phyloP scores from a whole-genome alignment of 2,329 filamentous ascomycete genomes.

The Penicillium sp. region DNA sequence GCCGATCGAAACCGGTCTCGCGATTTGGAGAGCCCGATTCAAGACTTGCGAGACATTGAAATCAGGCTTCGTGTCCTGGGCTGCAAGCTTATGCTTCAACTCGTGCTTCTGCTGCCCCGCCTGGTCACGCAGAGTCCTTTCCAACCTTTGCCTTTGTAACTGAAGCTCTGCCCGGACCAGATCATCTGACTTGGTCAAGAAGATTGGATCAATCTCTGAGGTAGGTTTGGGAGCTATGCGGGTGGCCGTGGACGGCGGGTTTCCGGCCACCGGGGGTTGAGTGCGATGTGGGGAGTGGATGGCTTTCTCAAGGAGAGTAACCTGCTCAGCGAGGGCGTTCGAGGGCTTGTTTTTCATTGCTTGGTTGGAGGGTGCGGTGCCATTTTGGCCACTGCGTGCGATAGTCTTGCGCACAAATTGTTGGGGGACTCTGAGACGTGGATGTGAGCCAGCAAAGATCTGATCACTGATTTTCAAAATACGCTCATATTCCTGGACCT shows the following conservation, averaged over 20 bases:
- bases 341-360: constrained; percentile 25
- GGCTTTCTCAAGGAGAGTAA: not conserved
- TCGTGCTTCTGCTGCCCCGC: constrained; percentile 65
- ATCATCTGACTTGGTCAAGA: constrained; percentile 84
- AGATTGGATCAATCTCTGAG: constrained; percentile 77
- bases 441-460: constrained; percentile 73
- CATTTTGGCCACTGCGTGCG: constrained; percentile 39
- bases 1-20: constrained; percentile 68
- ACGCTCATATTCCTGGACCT: constrained; percentile 74
- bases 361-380: constrained; percentile 35
- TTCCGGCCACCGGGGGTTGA: constrained; percentile 22
- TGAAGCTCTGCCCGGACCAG: constrained; percentile 80
- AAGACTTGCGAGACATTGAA: constrained; percentile 76
- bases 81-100: constrained; percentile 53
- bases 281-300: constrained; percentile 20
- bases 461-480: constrained; percentile 80
- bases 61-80: constrained; percentile 62
- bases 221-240: constrained; percentile 54
- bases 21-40: constrained; percentile 70
- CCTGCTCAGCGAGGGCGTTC: constrained; percentile 16
- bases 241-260: constrained; percentile 30
- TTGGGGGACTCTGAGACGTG: constrained; percentile 62
- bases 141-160: constrained; percentile 78
- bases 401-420: constrained; percentile 52
- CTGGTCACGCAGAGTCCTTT: constrained; percentile 77